These are phyloP conservation scores for Elsinoe batatas DNA, from an alignment of 2,329 filamentous ascomycete species.

Conservation along the genomic window DNA sequence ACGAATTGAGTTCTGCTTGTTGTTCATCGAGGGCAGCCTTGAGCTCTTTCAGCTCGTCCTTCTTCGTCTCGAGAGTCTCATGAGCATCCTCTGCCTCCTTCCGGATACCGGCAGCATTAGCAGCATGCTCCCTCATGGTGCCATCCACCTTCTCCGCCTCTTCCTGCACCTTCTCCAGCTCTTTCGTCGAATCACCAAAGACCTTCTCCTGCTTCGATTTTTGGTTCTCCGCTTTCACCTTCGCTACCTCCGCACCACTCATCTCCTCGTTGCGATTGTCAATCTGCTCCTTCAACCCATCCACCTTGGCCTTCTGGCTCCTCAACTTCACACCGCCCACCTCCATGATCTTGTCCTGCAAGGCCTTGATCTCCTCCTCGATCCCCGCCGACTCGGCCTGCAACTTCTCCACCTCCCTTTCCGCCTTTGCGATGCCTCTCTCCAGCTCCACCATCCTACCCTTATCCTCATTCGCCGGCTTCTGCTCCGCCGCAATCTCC, in stretches of 20 bases:
- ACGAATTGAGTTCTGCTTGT: slow-evolving; percentile 76
- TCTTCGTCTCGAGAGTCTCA: slow-evolving; percentile 64
- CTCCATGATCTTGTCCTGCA: slow-evolving; percentile 98
- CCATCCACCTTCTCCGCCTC: slow-evolving; percentile 71
- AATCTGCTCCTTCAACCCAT: slow-evolving; percentile 79
- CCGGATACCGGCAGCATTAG: slow-evolving; percentile 62
- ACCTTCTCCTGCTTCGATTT: slow-evolving; percentile 79
- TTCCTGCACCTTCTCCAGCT: slow-evolving; percentile 58
- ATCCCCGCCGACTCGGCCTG: slow-evolving; percentile 78
- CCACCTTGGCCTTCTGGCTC: slow-evolving; percentile 81
- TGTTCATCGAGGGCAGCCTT: slow-evolving; percentile 85
- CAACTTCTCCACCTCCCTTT: slow-evolving; percentile 69
- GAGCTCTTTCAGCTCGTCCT: slow-evolving; percentile 64
- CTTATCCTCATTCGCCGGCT: slow-evolving; percentile 72
- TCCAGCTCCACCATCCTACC: slow-evolving; percentile 61
- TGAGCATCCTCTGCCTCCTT: slow-evolving; percentile 72
- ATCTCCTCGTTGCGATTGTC: slow-evolving; percentile 68
- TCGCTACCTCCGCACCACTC: slow-evolving; percentile 76
- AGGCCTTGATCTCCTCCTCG: slow-evolving; percentile 81
- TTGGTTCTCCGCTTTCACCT: slow-evolving; percentile 89
- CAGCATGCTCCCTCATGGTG: slow-evolving; percentile 68
- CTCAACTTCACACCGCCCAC: slow-evolving; percentile 89
- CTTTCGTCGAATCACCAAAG: slow-evolving; percentile 64
- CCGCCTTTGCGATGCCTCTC: slow-evolving; percentile 64
- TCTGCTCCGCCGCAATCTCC: slow-evolving; percentile 72